A percentile compares a stretch with the other conserved stretches of the same genome.
phyloP scores from a whole-genome alignment of 108 stramenopile species.

The Schizochytrium sp. region DNA sequence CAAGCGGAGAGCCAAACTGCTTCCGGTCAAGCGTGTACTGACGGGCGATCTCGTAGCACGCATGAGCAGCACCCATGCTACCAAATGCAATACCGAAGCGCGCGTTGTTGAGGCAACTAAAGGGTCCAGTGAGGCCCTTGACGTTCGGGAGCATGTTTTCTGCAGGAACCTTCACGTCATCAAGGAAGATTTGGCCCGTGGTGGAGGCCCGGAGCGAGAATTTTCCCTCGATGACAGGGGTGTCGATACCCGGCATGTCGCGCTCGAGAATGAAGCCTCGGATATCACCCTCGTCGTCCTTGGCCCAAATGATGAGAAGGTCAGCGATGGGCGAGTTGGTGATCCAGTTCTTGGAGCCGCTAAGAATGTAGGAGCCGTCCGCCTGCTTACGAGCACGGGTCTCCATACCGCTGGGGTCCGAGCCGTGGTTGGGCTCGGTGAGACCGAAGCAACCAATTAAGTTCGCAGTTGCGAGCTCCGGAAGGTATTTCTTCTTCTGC shows the following conservation, averaged over 20 bases:
- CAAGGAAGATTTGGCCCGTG: constrained; percentile 94
- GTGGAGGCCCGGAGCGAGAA: constrained; percentile 84
- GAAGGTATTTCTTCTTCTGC: constrained; percentile 87
- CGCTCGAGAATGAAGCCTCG: constrained; percentile 88
- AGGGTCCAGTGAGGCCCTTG: constrained; percentile 79
- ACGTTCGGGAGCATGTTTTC: constrained; percentile 70
- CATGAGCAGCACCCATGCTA: constrained; percentile 91
- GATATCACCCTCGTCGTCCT: constrained; percentile 81
- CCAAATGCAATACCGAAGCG: constrained; percentile 97
- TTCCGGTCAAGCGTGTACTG: constrained; percentile 83
- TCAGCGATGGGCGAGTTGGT: constrained; percentile 95
- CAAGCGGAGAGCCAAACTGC: constrained; percentile 93
- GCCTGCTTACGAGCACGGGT: constrained; percentile 81
- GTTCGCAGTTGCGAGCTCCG: constrained; percentile 83
- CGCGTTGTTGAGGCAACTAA: constrained; percentile 92
- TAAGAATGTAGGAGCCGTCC: constrained; percentile 79
- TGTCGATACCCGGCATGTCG: constrained; percentile 80
- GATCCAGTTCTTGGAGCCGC: constrained; percentile 96
- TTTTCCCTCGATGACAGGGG: constrained; percentile 91
- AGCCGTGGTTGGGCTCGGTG: constrained; percentile 95
- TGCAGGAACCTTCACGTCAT: constrained; percentile 83
- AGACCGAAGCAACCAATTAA: constrained; percentile 94
- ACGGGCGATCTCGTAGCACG: constrained; percentile 86
- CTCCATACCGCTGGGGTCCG: constrained; percentile 91
- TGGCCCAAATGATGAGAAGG: constrained; percentile 91